Evolutionary conservation across 495 filamentous ascomycete genomes (phyloP).

Genomic region (Mytilinidion resinicola): DNA sequence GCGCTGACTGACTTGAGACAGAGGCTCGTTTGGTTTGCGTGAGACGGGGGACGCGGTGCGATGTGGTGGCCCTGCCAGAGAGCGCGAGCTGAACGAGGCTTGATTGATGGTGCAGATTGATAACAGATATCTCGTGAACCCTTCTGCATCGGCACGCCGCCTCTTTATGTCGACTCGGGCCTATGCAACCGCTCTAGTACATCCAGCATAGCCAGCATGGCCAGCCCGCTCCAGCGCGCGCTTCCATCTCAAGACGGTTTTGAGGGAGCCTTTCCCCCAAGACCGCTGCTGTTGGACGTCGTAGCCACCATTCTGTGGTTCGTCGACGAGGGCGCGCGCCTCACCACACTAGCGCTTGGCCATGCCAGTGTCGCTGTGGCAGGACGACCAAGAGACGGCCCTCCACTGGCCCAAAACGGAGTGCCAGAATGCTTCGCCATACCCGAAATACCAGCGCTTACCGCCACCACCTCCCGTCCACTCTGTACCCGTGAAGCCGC

Average conservation of each 20-base stretch:
- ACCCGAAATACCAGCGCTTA: slow-evolving; percentile 26
- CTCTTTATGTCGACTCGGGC: slow-evolving; percentile 19
- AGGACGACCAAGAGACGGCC: slow-evolving; percentile 17
- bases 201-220: not conserved
- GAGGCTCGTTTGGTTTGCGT: not conserved
- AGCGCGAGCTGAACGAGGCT: not conserved
- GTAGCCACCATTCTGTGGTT: slow-evolving; percentile 21
- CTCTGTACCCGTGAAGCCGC: slow-evolving; percentile 5
- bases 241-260: slow-evolving; percentile 19
- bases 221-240: slow-evolving; percentile 23
- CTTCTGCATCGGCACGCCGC: slow-evolving; percentile 11
- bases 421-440: slow-evolving; percentile 10
- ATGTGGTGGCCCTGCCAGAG: not conserved
- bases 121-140: not conserved
- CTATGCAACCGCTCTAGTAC: slow-evolving; percentile 19
- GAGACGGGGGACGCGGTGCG: slow-evolving; percentile 1
- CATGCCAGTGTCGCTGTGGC: slow-evolving; percentile 24
- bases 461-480: slow-evolving; percentile 14
- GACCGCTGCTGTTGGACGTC: slow-evolving; percentile 13
- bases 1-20: not conserved
- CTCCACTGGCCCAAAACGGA: slow-evolving; percentile 15
- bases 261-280: slow-evolving; percentile 11
- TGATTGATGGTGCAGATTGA: not conserved
- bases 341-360: slow-evolving; percentile 27
- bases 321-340: slow-evolving; percentile 20